Base-by-base conservation (phyloP, 306 rosid genomes). In the Gynostemma pentaphyllum region DNA sequence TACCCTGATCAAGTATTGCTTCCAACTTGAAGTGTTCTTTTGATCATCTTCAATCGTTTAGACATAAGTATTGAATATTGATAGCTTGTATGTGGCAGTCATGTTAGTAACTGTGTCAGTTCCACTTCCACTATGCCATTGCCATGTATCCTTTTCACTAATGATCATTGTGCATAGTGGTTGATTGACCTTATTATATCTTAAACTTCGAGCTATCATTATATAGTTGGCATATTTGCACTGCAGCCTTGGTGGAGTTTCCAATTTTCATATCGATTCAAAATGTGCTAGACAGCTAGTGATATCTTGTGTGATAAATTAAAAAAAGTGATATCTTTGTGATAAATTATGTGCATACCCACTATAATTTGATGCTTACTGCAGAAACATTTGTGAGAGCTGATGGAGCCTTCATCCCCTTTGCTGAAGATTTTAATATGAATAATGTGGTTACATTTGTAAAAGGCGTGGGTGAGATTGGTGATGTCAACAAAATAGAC, bases 351-450 rank as follows among this genome's bases (percentile, higher is more conserved):
- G 11, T 22, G 64, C 64, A 57, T 36, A 21, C 6, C 16, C 46
- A 12, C 19, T 28, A 40, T 30, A 39, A 70, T 71, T 76, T 78
- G 83, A 64, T 74, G 71, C 66, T 70, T 36, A 51, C 65, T 79
- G 84, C 94, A 94, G 99, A 94, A 80, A 94, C 99, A 81, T 94
- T 94, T 76, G 99, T 94, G 66, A 81, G 99, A 74, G 99, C 95
- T 63, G 99, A 94, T 69, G 99, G 99, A 34, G 99, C 97, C 50
- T 94, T 94, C 82, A 86, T 94, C 66, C 97, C 97, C 28, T 94
- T 94, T 73, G 86, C 94, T 0, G 89, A 86, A 69, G 97, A 84
- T 75, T 94, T 84, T 59, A 75, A 88, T 71, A 72, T 86, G 94
- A 73, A 66, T 62, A 79, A 80, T 41, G 89, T 88, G 15, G 74